These are phyloP conservation scores for Corylus americana DNA, from an alignment of 306 rosid species.

Conservation along the genomic window DNA sequence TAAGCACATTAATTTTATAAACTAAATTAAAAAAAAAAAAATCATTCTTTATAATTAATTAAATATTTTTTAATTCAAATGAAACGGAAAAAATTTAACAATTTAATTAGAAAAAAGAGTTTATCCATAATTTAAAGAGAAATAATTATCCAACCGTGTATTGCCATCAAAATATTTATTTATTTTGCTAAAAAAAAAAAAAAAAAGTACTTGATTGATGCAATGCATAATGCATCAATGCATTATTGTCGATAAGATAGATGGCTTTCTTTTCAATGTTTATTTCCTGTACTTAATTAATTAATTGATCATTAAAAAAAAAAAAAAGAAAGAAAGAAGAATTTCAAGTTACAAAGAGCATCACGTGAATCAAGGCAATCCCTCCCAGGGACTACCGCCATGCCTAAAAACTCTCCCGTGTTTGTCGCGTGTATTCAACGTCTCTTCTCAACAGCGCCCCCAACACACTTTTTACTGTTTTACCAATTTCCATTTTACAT, in stretches of 20 bases:
- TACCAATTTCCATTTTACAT: too few relatives aligned
- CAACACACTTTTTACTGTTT: neutral
- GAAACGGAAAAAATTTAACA: too few relatives aligned
- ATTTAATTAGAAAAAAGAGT: too few relatives aligned
- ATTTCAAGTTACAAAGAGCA: slow-evolving; percentile 25
- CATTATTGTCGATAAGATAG: slow-evolving; percentile 19
- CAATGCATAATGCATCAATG: slow-evolving; percentile 4
- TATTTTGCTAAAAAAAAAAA: neutral
- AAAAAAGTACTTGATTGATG: neutral
- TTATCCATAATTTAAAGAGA: too few relatives aligned
- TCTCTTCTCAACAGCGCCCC: slow-evolving; percentile 6
- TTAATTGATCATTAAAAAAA: neutral
- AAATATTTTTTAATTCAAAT: too few relatives aligned
- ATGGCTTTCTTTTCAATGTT: slow-evolving; percentile 27
- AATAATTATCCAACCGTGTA: too few relatives aligned
- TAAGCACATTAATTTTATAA: too few relatives aligned
- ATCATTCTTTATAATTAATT: too few relatives aligned
- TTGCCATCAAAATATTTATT: too few relatives aligned
- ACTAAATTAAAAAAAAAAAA: too few relatives aligned
- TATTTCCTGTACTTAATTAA: neutral
- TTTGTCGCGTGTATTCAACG: slow-evolving; percentile 50
- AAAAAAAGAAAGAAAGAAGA: neutral
- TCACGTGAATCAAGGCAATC: slow-evolving; percentile 35
- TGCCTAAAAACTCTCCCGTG: slow-evolving; percentile 26
- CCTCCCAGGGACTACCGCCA: slow-evolving; percentile 25